phyloP scores from a whole-genome alignment of 208 protist species.

The Lotmaria passim region DNA sequence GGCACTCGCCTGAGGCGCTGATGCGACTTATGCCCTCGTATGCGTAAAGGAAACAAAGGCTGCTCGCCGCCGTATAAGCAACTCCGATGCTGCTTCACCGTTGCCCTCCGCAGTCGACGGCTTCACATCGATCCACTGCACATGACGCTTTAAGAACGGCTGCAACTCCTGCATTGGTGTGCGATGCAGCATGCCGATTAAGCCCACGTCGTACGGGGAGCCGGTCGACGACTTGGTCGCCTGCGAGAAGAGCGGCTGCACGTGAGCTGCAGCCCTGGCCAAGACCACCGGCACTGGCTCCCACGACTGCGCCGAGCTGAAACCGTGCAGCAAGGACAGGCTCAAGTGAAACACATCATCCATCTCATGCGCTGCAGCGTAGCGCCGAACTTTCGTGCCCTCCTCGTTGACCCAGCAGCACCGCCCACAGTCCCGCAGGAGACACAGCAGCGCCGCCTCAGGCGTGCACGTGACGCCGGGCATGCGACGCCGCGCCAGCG shows the following conservation, averaged over 20 bases:
- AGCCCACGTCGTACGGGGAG: constrained; percentile 13
- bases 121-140: constrained; percentile 28
- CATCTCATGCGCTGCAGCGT: constrained; percentile 47
- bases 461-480: background rate
- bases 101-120: background rate
- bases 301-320: constrained; percentile 23
- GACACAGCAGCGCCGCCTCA: constrained; percentile 23
- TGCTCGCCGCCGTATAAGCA: constrained; percentile 22
- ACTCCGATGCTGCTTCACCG: background rate
- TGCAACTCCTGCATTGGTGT: background rate
- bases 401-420: constrained; percentile 62
- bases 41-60: constrained; percentile 14
- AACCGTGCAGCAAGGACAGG: constrained; percentile 42
- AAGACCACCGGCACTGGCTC: constrained; percentile 34
- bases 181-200: constrained; percentile 30
- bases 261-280: constrained; percentile 18
- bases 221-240: background rate
- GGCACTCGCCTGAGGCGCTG: background rate
- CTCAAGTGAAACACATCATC: constrained; percentile 64
- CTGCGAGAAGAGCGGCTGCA: constrained; percentile 13
- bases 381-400: constrained; percentile 47
- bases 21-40: background rate
- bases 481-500: constrained; percentile 24
- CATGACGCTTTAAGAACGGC: constrained; percentile 21
- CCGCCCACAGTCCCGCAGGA: constrained; percentile 46